Evolutionary conservation across 106 monocot species (phyloP).

Genomic region (Xerophyta viscosa): DNA sequence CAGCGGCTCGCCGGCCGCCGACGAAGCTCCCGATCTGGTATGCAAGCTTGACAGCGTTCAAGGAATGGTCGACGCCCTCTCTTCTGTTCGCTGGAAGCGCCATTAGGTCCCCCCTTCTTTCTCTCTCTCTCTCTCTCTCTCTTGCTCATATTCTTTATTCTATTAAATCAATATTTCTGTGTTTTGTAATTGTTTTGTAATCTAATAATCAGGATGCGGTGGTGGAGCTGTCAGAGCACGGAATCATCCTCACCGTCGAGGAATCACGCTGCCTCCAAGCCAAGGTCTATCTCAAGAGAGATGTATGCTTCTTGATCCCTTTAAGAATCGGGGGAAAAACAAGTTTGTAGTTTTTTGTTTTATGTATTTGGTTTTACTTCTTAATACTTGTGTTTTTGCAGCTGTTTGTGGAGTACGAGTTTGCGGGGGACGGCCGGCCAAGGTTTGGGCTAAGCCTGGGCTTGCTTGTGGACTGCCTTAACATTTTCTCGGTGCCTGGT

Average conservation of each 20-base stretch:
- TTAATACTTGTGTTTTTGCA: conserved; percentile 13
- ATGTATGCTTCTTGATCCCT: no score
- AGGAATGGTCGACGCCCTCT: conserved; percentile 96
- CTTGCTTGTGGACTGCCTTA: conserved; percentile 79
- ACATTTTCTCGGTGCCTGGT: conserved; percentile 68
- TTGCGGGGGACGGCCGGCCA: conserved; percentile 71
- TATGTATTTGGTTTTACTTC: no score
- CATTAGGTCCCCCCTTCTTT: conserved; percentile 42
- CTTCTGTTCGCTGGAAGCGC: conserved; percentile 92
- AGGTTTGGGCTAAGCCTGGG: conserved; percentile 93
- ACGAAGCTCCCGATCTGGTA: conserved; percentile 53
- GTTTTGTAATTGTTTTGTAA: background rate
- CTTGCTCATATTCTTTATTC: background rate
- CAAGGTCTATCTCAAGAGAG: conserved; percentile 96
- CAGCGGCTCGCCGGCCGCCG: conserved; percentile 18
- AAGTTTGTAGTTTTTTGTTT: no score
- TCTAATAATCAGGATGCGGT: conserved; percentile 55
- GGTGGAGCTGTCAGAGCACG: conserved; percentile 90
- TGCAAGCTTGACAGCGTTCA: conserved; percentile 80
- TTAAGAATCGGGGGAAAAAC: background rate
- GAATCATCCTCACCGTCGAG: conserved; percentile 86
- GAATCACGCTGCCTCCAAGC: conserved; percentile 93
- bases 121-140: background rate
- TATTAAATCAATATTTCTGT: no score
- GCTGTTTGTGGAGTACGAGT: conserved; percentile 84